phyloP scores from a whole-genome alignment of 2,329 filamentous ascomycete species.

The Tolypocladium capitatum region DNA sequence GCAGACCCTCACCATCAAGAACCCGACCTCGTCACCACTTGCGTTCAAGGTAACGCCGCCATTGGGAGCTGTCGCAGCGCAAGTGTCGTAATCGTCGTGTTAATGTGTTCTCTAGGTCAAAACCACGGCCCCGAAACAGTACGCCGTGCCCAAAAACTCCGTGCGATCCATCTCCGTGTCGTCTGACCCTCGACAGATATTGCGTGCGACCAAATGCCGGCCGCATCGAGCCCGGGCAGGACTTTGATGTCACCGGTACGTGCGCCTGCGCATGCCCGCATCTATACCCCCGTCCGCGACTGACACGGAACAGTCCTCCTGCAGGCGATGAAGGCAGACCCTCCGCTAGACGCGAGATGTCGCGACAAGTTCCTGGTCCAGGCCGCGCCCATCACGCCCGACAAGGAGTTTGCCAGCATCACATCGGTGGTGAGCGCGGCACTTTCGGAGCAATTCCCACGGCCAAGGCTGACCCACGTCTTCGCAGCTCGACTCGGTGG shows the following conservation, averaged over 20 bases:
- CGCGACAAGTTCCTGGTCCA: conserved; percentile 97
- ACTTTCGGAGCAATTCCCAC: too few relatives aligned
- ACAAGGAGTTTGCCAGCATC: conserved; percentile 74
- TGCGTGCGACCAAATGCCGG: conserved; percentile 96
- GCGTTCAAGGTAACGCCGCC: conserved; percentile 51
- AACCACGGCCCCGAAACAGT: conserved; percentile 98
- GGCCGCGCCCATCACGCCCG: conserved; percentile 68
- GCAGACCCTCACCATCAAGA: conserved; percentile 51
- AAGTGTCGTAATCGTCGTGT: conserved; percentile 4
- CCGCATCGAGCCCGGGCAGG: conserved; percentile 77
- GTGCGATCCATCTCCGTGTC: conserved; percentile 5
- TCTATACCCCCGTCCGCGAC: not conserved
- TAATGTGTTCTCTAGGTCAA: conserved; percentile 58
- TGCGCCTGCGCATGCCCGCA: not conserved
- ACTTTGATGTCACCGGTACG: conserved; percentile 86
- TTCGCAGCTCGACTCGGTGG: conserved; percentile 60
- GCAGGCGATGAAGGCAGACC: conserved; percentile 96
- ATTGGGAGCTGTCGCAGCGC: not conserved
- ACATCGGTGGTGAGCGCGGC: conserved; percentile 56
- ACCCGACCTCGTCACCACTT: conserved; percentile 47
- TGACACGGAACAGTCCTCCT: conserved; percentile 56
- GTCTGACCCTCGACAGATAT: conserved; percentile 48
- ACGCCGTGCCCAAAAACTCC: conserved; percentile 26
- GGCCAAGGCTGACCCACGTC: not conserved
- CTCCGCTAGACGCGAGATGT: conserved; percentile 73